These are phyloP conservation scores for Nigrospora sphaerica DNA, from an alignment of 2,329 filamentous ascomycete genomes.

Conservation along the genomic window DNA sequence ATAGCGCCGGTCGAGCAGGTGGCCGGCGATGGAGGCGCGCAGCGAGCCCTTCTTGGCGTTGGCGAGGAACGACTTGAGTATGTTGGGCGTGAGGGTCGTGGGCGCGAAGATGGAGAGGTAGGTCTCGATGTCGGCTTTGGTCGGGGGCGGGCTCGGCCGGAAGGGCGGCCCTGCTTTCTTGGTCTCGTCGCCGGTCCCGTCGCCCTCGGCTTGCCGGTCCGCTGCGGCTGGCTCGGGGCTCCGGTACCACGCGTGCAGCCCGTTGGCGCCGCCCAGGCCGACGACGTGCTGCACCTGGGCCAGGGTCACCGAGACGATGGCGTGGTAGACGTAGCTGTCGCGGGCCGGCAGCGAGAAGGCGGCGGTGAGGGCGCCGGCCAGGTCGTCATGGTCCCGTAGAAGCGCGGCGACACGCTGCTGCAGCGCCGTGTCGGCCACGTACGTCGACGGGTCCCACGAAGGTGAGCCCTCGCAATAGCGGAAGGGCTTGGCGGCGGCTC, in stretches of 20 bases:
- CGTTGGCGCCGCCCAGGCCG: constrained; percentile 33
- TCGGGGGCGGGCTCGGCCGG: constrained; percentile 36
- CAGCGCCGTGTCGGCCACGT: constrained; percentile 29
- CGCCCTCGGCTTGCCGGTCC: neutral
- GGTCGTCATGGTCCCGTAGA: constrained; percentile 29
- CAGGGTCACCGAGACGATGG: constrained; percentile 40
- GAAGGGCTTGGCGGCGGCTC: constrained; percentile 11
- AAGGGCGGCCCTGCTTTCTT: neutral
- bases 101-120: constrained; percentile 63
- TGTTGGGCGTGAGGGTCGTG: constrained; percentile 49
- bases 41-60: constrained; percentile 50
- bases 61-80: constrained; percentile 51
- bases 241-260: constrained; percentile 43
- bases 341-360: constrained; percentile 35
- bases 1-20: constrained; percentile 47
- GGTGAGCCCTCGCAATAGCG: constrained; percentile 36
- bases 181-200: neutral
- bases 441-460: constrained; percentile 33
- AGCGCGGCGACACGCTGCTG: constrained; percentile 27
- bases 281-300: constrained; percentile 41
- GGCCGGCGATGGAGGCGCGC: constrained; percentile 45
- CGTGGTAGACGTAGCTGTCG: constrained; percentile 45
- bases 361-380: constrained; percentile 34
- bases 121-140: constrained; percentile 51
- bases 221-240: constrained; percentile 17